phyloP scores from a whole-genome alignment of 257 asterid genomes.

The Voacanga thouarsii region DNA sequence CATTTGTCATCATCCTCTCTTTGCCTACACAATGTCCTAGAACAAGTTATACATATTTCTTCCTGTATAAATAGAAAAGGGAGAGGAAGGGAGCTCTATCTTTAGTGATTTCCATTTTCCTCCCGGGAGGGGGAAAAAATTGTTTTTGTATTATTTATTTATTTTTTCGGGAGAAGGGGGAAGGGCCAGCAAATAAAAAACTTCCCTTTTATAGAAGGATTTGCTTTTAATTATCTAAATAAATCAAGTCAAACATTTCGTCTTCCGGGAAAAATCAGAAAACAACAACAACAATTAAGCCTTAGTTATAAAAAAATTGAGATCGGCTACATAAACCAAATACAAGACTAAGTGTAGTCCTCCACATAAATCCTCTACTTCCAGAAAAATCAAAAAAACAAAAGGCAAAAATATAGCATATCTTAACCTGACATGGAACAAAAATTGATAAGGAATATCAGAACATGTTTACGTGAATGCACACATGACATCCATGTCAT shows the following conservation, averaged over 20 bases:
- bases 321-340: no score
- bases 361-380: no score
- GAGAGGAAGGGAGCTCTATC: neutral
- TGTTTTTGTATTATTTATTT: no score
- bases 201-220: neutral
- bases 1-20: constrained; percentile 89
- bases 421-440: neutral
- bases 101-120: neutral
- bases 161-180: no score
- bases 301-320: no score
- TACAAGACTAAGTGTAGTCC: no score
- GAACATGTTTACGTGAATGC: neutral
- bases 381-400: no score
- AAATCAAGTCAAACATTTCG: neutral
- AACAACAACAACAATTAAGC: no score
- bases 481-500: neutral
- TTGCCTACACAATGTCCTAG: constrained; percentile 51
- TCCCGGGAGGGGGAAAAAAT: no score
- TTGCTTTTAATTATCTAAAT: neutral
- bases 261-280: neutral
- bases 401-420: neutral
- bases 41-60: constrained; percentile 22
- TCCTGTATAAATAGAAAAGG: constrained; percentile 19
- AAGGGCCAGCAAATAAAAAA: neutral
- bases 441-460: neutral